Percentiles rank a stretch among this genome's conserved stretches.
Conservation (phyloP, 257 asterid species). For the Nicotiana knightiana region DNA sequence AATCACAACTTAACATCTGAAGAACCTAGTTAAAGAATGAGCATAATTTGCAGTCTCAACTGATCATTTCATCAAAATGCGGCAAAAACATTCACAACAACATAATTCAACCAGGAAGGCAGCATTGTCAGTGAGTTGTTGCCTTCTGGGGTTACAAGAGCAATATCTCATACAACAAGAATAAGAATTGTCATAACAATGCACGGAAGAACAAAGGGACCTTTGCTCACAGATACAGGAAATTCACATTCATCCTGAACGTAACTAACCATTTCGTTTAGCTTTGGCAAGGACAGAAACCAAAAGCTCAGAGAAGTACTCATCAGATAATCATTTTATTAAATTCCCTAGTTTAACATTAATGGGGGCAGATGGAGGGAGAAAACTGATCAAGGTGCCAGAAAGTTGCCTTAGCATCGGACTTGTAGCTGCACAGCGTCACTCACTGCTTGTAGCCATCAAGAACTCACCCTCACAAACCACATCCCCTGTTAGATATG, state of each 20-base stretch:
- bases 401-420: not conserved
- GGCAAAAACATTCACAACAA: not conserved
- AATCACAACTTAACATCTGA: not conserved
- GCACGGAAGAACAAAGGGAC: not conserved
- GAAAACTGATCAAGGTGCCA: not conserved
- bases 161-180: not conserved
- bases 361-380: not conserved
- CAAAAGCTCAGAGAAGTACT: not conserved
- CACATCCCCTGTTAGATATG: constrained; percentile 63
- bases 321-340: not conserved
- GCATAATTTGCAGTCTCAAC: not conserved
- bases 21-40: not conserved
- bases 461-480: constrained; percentile 87
- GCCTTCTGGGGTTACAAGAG: not conserved
- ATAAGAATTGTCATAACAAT: not conserved
- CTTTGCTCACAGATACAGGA: not conserved
- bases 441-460: constrained; percentile 60
- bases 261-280: not conserved
- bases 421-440: not conserved
- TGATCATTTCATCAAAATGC: not conserved
- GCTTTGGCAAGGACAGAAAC: not conserved
- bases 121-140: not conserved
- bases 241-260: not conserved
- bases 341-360: not conserved
- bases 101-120: not conserved